These are phyloP conservation scores for Coleophoma crateriformis DNA, from an alignment of 2,329 filamentous ascomycete genomes.

Conservation along the genomic window DNA sequence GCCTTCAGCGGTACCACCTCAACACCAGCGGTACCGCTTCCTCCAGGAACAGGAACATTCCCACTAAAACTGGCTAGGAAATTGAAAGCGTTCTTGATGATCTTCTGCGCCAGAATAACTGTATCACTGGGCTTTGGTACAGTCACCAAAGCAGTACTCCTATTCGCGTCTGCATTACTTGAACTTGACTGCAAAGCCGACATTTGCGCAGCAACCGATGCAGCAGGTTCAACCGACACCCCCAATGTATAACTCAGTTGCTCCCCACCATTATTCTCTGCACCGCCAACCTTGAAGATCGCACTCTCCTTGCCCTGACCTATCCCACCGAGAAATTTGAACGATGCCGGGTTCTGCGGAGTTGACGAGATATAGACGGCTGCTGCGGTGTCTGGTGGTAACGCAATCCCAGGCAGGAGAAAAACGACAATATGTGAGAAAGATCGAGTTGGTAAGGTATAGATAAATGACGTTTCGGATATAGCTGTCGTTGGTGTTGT, in stretches of 20 bases:
- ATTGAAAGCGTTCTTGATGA: constrained; percentile 97
- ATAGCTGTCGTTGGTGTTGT: constrained; percentile 47
- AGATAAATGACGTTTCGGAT: constrained; percentile 50
- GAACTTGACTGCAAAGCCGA: constrained; percentile 46
- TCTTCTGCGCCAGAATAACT: constrained; percentile 78
- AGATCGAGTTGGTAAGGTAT: constrained; percentile 39
- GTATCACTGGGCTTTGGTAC: constrained; percentile 41
- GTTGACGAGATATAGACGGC: constrained; percentile 76
- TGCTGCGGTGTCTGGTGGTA: constrained; percentile 74
- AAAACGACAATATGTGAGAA: constrained; percentile 88
- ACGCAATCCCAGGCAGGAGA: constrained; percentile 68
- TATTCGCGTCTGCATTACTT: constrained; percentile 12
- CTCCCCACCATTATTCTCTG: neutral
- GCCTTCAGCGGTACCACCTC: constrained; percentile 92
- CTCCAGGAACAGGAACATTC: constrained; percentile 47
- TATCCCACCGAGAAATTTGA: constrained; percentile 83
- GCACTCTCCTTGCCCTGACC: constrained; percentile 87
- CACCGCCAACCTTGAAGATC: constrained; percentile 67
- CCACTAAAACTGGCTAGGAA: constrained; percentile 85
- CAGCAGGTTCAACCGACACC: constrained; percentile 73
- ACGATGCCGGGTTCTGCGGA: constrained; percentile 37
- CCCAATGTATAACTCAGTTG: constrained; percentile 63
- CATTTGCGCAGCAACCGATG: constrained; percentile 65
- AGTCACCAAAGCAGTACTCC: neutral
- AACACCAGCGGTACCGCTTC: constrained; percentile 49